phyloP scores from a whole-genome alignment of 768 basidiomycete genomes.

The Russula lepida region DNA sequence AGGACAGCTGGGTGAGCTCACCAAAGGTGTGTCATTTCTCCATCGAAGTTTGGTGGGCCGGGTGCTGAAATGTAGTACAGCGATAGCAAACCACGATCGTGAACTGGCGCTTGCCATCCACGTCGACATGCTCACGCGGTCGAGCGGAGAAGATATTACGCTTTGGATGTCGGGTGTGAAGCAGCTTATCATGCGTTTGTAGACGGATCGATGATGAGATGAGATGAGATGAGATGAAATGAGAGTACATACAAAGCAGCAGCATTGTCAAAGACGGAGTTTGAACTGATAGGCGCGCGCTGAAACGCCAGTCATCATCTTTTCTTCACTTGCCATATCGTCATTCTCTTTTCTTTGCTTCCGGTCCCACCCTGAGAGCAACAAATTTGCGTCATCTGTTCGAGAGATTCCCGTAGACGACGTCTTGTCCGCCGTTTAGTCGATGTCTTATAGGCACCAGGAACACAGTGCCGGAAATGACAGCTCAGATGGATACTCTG shows the following conservation, averaged over 20 bases:
- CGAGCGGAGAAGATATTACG: constrained; percentile 75
- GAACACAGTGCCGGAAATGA: background rate
- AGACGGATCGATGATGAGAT: background rate
- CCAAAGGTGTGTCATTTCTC: constrained; percentile 48
- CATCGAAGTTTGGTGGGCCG: background rate
- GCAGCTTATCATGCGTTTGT: constrained; percentile 72
- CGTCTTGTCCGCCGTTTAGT: background rate
- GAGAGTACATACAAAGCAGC: background rate
- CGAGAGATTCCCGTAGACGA: background rate
- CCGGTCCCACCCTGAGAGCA: no score
- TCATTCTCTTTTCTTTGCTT: no score
- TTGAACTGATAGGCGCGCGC: no score
- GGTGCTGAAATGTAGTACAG: constrained; percentile 32
- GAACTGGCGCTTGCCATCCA: constrained; percentile 75
- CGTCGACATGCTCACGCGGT: constrained; percentile 73
- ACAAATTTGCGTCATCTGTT: no score
- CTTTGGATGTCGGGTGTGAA: constrained; percentile 87
- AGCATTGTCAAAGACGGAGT: background rate
- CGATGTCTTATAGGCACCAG: background rate
- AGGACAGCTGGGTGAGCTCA: constrained; percentile 62
- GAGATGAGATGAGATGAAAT: no score
- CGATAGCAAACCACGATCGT: constrained; percentile 74
- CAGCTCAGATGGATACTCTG: background rate
- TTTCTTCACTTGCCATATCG: no score
- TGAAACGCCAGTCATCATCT: no score